Conservation (phyloP, 2,329 filamentous ascomycete species). For the Aspergillus sp. region DNA sequence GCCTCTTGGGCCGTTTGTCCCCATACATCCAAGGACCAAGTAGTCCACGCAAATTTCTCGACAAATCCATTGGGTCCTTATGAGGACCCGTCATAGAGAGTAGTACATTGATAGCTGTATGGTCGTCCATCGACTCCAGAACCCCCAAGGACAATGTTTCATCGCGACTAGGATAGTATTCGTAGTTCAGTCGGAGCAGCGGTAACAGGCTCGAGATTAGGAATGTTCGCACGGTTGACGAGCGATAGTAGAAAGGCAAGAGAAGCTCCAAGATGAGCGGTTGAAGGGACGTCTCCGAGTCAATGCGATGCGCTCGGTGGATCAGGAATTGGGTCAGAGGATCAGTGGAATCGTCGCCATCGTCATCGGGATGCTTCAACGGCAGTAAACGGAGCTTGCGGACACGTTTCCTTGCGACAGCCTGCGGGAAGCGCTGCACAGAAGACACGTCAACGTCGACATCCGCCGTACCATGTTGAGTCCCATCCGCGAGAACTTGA, state of each 20-base stretch:
- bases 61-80: constrained; percentile 31
- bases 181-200: constrained; percentile 50
- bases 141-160: constrained; percentile 39
- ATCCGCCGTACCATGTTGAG: constrained; percentile 13
- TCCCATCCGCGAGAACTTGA: constrained; percentile 36
- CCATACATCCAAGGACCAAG: constrained; percentile 58
- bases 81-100: constrained; percentile 35
- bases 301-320: constrained; percentile 51
- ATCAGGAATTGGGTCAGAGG: constrained; percentile 48
- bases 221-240: constrained; percentile 47
- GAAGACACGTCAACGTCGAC: constrained; percentile 37
- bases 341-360: constrained; percentile 37
- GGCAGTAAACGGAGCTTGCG: constrained; percentile 43
- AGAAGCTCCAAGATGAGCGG: constrained; percentile 47
- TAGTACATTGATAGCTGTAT: constrained; percentile 45
- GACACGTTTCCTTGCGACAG: constrained; percentile 44
- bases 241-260: constrained; percentile 47
- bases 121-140: constrained; percentile 44
- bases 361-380: constrained; percentile 38
- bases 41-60: constrained; percentile 48
- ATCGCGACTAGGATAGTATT: constrained; percentile 49
- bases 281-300: constrained; percentile 49
- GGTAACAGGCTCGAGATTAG: constrained; percentile 52
- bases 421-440: constrained; percentile 40
- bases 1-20: constrained; percentile 44